Conservation (phyloP, 2,329 filamentous ascomycete genomes). For the Colletotrichum sp. region DNA sequence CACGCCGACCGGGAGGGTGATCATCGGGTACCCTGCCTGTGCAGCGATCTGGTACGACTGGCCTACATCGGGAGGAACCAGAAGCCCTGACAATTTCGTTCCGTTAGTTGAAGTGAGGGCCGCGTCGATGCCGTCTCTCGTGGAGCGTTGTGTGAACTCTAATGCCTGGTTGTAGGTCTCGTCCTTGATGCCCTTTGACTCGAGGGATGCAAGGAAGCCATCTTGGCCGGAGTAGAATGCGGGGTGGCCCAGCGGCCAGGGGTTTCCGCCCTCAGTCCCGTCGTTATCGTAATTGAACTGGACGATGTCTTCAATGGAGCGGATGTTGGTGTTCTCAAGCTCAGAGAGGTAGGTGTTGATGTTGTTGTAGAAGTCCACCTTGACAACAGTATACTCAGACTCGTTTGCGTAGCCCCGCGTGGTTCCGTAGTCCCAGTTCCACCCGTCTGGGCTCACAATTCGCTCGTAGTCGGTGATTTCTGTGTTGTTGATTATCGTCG, state of each 20-base stretch:
- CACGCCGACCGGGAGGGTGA: conserved; percentile 70
- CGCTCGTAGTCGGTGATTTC: conserved; percentile 68
- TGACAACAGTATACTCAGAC: conserved; percentile 76
- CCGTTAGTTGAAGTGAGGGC: conserved; percentile 57
- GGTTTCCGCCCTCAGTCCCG: conserved; percentile 70
- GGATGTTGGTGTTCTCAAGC: conserved; percentile 64
- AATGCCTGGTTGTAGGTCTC: conserved; percentile 73
- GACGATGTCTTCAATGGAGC: conserved; percentile 68
- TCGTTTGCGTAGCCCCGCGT: conserved; percentile 68
- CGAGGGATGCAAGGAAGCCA: conserved; percentile 67
- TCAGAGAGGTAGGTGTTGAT: conserved; percentile 67
- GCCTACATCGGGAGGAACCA: conserved; percentile 72
- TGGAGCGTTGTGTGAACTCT: conserved; percentile 61
- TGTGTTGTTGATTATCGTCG: conserved; percentile 71
- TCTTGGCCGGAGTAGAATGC: conserved; percentile 77
- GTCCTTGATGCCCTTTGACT: conserved; percentile 64
- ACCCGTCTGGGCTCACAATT: conserved; percentile 70
- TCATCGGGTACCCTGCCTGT: conserved; percentile 76
- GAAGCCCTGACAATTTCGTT: conserved; percentile 60
- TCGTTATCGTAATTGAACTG: conserved; percentile 68
- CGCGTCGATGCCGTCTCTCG: conserved; percentile 72
- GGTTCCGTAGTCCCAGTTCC: conserved; percentile 75
- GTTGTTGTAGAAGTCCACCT: conserved; percentile 71
- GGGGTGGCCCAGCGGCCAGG: conserved; percentile 57
- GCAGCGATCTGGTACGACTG: conserved; percentile 74